Evolutionary conservation across 331 rosid genomes (phyloP).

Genomic region (Malus hybrid): DNA sequence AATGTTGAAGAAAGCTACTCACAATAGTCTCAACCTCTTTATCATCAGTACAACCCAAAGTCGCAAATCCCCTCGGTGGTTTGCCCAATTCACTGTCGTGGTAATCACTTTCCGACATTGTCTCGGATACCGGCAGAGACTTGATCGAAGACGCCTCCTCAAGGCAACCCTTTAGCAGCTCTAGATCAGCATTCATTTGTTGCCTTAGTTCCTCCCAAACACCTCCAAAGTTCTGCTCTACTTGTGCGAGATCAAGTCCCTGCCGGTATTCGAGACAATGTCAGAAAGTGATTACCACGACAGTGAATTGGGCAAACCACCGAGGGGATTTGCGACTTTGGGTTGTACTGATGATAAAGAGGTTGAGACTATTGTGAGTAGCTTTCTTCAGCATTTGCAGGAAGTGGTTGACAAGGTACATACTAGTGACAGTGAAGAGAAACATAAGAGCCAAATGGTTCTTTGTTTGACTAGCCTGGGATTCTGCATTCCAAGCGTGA

Average conservation of each 20-base stretch:
- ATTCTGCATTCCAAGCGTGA: conserved; percentile 49
- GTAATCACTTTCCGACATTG: neutral
- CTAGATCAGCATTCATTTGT: conserved; percentile 20
- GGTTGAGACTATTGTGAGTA: conserved; percentile 25
- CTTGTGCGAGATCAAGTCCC: conserved; percentile 9
- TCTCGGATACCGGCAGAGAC: conserved; percentile 3
- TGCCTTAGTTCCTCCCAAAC: conserved; percentile 18
- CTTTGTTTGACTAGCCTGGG: conserved; percentile 50
- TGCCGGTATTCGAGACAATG: neutral
- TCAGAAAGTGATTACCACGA: conserved; percentile 2
- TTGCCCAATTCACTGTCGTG: conserved; percentile 23
- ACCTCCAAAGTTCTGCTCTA: conserved; percentile 4
- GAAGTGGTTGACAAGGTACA: conserved; percentile 28
- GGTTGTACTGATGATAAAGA: conserved; percentile 23
- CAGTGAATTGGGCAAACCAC: conserved; percentile 27
- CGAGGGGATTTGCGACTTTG: conserved; percentile 4
- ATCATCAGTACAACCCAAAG: conserved; percentile 20
- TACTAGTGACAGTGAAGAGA: conserved; percentile 31
- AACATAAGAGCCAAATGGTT: conserved; percentile 32
- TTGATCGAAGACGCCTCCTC: conserved; percentile 29
- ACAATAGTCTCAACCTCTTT: conserved; percentile 28
- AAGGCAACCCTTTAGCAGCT: conserved; percentile 21
- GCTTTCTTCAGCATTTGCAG: conserved; percentile 36
- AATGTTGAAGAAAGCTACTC: conserved; percentile 33
- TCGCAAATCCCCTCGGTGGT: too few species aligned